A percentile compares a stretch with the other conserved stretches of the same genome.
Evolutionary conservation across 805 yeast genomes (phyloP).

Genomic region (Ogataea polymorpha): DNA sequence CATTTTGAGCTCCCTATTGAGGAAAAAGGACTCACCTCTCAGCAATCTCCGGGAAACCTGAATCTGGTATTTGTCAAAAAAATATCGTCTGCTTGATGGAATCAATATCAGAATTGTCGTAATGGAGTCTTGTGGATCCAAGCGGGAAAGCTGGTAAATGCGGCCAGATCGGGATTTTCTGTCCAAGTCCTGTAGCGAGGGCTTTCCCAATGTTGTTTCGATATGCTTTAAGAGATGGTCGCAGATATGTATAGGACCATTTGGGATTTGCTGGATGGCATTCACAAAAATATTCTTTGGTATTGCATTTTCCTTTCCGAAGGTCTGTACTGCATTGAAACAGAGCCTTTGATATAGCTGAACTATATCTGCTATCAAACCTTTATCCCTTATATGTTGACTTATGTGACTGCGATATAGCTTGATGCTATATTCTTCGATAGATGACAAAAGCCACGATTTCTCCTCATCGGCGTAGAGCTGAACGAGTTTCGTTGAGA

Average conservation of each 20-base stretch:
- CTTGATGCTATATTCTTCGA: background rate
- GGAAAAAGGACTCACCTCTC: slow-evolving; percentile 10
- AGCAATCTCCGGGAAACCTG: slow-evolving; percentile 21
- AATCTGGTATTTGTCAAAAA: slow-evolving; percentile 23
- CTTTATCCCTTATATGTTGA: background rate
- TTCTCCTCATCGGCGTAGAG: background rate
- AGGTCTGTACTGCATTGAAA: background rate
- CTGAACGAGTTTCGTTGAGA: background rate
- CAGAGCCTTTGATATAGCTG: background rate
- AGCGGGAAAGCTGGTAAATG: background rate
- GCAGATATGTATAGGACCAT: slow-evolving; percentile 11
- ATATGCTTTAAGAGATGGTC: slow-evolving; percentile 13
- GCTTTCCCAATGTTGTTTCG: slow-evolving; percentile 10
- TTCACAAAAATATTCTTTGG: background rate
- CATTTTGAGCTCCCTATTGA: slow-evolving; percentile 2
- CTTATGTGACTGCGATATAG: background rate
- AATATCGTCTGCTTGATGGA: slow-evolving; percentile 19
- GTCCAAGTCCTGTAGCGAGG: background rate
- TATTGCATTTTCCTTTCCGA: background rate
- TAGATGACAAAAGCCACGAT: background rate
- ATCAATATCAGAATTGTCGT: slow-evolving; percentile 14
- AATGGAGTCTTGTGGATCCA: background rate
- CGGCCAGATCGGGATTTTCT: background rate
- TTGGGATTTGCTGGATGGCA: background rate
- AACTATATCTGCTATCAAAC: background rate